A percentile compares a stretch with the other conserved stretches of the same genome.
phyloP scores from a whole-genome alignment of 2,329 filamentous ascomycete species.

The Rugonectria rugulosa region DNA sequence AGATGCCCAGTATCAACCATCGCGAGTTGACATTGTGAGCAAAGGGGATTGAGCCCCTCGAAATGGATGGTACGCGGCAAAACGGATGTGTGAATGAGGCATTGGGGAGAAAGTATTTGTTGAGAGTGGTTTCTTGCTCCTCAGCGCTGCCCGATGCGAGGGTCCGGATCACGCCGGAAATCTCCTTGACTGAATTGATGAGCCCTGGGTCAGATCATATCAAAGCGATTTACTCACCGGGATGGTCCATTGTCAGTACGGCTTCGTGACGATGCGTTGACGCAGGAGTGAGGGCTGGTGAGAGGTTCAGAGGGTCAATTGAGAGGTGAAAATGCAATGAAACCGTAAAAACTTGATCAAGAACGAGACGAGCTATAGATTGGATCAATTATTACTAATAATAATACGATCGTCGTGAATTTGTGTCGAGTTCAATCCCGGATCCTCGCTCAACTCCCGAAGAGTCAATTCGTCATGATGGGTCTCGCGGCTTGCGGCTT shows the following conservation, averaged over 20 bases:
- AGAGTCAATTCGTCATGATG: constrained; percentile 9
- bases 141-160: constrained; percentile 73
- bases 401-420: background rate
- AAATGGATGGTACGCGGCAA: constrained; percentile 71
- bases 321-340: too few relatives aligned
- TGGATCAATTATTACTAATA: too few relatives aligned
- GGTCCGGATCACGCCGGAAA: constrained; percentile 69
- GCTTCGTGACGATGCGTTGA: background rate
- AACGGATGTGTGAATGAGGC: constrained; percentile 83
- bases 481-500: background rate
- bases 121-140: constrained; percentile 70
- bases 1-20: constrained; percentile 72
- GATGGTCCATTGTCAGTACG: background rate
- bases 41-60: constrained; percentile 51
- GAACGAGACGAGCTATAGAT: too few relatives aligned
- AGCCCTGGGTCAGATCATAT: background rate
- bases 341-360: too few relatives aligned
- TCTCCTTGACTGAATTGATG: constrained; percentile 59
- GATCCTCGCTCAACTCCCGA: background rate
- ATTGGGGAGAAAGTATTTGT: constrained; percentile 74
- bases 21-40: constrained; percentile 64
- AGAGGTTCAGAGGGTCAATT: background rate
- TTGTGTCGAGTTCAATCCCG: background rate
- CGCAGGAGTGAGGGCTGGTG: background rate
- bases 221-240: background rate